phyloP scores from a whole-genome alignment of 1,139 yeast genomes.

The Kodamaea fungicola region DNA sequence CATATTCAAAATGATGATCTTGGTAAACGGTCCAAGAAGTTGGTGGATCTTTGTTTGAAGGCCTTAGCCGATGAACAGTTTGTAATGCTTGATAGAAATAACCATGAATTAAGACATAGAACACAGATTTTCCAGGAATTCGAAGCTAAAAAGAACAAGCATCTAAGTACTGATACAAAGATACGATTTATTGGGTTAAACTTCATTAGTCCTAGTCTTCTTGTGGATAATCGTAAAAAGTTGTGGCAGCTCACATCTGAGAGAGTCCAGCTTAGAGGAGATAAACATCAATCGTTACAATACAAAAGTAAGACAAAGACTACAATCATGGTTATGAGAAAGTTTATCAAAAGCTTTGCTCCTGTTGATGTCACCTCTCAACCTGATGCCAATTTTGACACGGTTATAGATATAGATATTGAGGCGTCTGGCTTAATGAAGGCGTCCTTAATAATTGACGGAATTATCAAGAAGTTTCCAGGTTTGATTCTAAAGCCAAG shows the following conservation, averaged over 20 bases:
- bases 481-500: neutral
- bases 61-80: slow-evolving; percentile 26
- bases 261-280: slow-evolving; percentile 69
- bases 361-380: slow-evolving; percentile 37
- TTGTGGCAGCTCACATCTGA: slow-evolving; percentile 50
- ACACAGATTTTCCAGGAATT: slow-evolving; percentile 59
- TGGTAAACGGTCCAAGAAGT: slow-evolving; percentile 42
- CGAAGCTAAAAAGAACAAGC: slow-evolving; percentile 30
- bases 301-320: slow-evolving; percentile 27
- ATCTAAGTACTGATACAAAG: slow-evolving; percentile 26
- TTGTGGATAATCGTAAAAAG: slow-evolving; percentile 14
- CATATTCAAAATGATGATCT: slow-evolving; percentile 81
- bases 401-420: slow-evolving; percentile 54
- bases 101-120: slow-evolving; percentile 69
- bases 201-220: slow-evolving; percentile 33
- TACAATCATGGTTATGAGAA: slow-evolving; percentile 62
- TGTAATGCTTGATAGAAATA: slow-evolving; percentile 78
- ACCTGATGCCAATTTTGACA: slow-evolving; percentile 70
- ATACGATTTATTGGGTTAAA: slow-evolving; percentile 62
- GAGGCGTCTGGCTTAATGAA: slow-evolving; percentile 5
- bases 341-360: slow-evolving; percentile 68
- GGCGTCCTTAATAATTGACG: neutral
- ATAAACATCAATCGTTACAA: slow-evolving; percentile 82
- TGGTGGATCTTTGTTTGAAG: slow-evolving; percentile 46
- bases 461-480: neutral